Base-by-base conservation (phyloP, 345 rosid species). In the Geranium brycei region DNA sequence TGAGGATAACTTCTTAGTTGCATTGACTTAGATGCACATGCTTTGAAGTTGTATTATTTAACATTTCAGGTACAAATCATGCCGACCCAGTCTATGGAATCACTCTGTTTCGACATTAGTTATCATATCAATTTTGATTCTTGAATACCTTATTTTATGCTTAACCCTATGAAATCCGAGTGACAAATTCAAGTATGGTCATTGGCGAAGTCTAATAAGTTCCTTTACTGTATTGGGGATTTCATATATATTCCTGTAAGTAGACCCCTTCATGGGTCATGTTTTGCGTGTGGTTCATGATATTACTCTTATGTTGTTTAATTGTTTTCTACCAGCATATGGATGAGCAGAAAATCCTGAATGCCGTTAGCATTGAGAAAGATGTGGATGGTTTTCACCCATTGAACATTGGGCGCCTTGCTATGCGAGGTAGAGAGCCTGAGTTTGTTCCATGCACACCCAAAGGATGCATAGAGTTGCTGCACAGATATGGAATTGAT, bases 331-430 rank as follows among this genome's bases (percentile, higher is more conserved):
- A 35, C 30, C 82, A 89, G 96, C 92, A 88, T 76, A 91, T 87
- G 83, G 69, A 85, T 69, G 96, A 91, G 72, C 77, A 85, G 77
- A 83, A 72, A 57, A 75, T 91, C 51, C 75, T 89, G 66, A 87
- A 85, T 79, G 87, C 91, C 10, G 87, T 91, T 53, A 74, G 76
- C 69, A 79, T 85, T 31, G 91, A 82, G 84, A 91, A 87, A 76
- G 98, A 89, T 69, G 96, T 89, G 19, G 98, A 89, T 30, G 96
- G 95, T 23, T 91, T 91, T 80, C 89, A 85, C 73, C 96, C 98
- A 0, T 61, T 87, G 61, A 91, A 89, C 74, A 89, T 85, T 19
- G 96, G 98, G 62, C 75, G 81, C 15, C 92, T 91, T 62, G 92
- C 96, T 0, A 89, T 89, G 95, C 77, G 87, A 23, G 96, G 87